phyloP scores from a whole-genome alignment of 2,329 filamentous ascomycete species.

The Fusarium sacchari region DNA sequence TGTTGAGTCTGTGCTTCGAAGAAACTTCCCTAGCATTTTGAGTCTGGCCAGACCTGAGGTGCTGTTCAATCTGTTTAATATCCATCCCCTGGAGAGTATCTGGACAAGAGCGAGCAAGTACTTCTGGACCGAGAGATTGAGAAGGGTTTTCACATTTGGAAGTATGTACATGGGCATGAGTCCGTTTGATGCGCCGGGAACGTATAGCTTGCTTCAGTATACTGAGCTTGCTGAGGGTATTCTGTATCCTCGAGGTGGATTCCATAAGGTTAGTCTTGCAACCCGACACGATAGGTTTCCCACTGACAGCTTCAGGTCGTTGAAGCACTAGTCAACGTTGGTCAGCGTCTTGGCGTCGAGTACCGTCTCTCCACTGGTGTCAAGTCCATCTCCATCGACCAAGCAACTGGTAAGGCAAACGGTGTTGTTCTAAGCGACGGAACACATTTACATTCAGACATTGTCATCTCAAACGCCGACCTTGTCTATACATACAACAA shows the following conservation, averaged over 20 bases:
- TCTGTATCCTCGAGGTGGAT: slow-evolving; percentile 78
- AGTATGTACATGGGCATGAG: slow-evolving; percentile 89
- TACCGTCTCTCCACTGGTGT: slow-evolving; percentile 71
- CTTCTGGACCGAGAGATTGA: slow-evolving; percentile 74
- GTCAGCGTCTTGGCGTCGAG: slow-evolving; percentile 68
- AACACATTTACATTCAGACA: slow-evolving; percentile 68
- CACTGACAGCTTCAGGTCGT: slow-evolving; percentile 55
- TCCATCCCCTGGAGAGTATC: slow-evolving; percentile 78
- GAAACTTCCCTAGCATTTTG: slow-evolving; percentile 71
- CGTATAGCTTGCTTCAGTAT: slow-evolving; percentile 79
- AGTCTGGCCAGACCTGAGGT: slow-evolving; percentile 69
- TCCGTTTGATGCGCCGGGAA: slow-evolving; percentile 79
- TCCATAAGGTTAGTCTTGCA: slow-evolving; percentile 58
- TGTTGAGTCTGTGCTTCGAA: slow-evolving; percentile 71
- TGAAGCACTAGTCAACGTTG: slow-evolving; percentile 70
- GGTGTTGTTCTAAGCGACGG: slow-evolving; percentile 70
- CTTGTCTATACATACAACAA: slow-evolving; percentile 79
- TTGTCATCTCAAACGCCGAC: slow-evolving; percentile 78
- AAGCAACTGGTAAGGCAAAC: slow-evolving; percentile 56
- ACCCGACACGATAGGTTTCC: rapidly evolving
- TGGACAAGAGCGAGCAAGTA: slow-evolving; percentile 73
- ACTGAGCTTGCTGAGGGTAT: slow-evolving; percentile 79
- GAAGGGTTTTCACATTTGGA: slow-evolving; percentile 79
- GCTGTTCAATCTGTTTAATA: slow-evolving; percentile 63
- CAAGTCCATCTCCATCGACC: slow-evolving; percentile 59